These are phyloP conservation scores for Scortechinia acanthostroma DNA, from an alignment of 2,329 filamentous ascomycete genomes.

Conservation along the genomic window DNA sequence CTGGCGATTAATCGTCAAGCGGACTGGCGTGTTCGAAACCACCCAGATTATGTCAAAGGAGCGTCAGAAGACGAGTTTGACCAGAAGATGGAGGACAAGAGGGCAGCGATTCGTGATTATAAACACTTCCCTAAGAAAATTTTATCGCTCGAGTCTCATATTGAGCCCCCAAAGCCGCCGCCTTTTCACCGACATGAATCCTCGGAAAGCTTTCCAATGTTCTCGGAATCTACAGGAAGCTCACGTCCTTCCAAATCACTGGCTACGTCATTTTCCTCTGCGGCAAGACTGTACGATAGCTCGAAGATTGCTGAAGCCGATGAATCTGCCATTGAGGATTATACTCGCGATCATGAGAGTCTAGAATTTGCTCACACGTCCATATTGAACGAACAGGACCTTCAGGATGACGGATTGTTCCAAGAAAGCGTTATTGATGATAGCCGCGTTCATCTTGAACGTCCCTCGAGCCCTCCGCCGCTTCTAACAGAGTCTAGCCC, in stretches of 20 bases:
- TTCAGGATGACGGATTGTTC: not conserved
- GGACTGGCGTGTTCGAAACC: constrained; percentile 21
- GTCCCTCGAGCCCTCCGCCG: constrained; percentile 24
- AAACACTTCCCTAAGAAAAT: constrained; percentile 37
- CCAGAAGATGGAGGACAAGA: constrained; percentile 27
- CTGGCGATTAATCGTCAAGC: constrained; percentile 23
- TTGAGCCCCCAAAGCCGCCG: constrained; percentile 16
- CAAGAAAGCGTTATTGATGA: constrained; percentile 7
- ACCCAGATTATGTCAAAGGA: constrained; percentile 13
- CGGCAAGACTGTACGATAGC: constrained; percentile 2
- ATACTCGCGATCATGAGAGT: not conserved
- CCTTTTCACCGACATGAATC: constrained; percentile 40
- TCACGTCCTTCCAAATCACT: constrained; percentile 43
- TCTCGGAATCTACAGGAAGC: constrained; percentile 50
- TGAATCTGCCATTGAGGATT: not conserved
- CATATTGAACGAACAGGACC: not conserved
- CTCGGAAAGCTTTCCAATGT: constrained; percentile 55
- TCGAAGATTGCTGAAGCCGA: not conserved
- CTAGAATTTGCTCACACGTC: too few relatives aligned
- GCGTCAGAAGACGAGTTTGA: constrained; percentile 21
- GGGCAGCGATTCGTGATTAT: constrained; percentile 34
- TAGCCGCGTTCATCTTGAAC: constrained; percentile 28
- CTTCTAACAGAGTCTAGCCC: constrained; percentile 23
- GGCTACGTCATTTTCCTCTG: constrained; percentile 34
- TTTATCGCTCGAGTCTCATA: constrained; percentile 34